A percentile compares a stretch with the other conserved stretches of the same genome.
Evolutionary conservation across 768 basidiomycete species (phyloP).

Genomic region (Lactarius evosmus): DNA sequence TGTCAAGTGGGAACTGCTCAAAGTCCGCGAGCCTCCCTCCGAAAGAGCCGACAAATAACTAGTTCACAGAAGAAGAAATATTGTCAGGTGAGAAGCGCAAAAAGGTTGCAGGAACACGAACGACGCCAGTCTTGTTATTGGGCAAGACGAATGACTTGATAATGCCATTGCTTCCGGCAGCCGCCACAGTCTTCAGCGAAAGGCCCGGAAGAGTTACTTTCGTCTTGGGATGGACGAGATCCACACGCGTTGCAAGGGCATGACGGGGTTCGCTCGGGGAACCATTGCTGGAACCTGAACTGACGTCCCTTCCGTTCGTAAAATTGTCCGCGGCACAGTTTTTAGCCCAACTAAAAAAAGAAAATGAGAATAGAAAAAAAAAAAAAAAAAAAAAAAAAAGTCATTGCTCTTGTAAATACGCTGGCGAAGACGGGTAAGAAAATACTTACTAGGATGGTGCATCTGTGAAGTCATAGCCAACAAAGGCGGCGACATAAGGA

Average conservation of each 20-base stretch:
- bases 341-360: constrained; percentile 46
- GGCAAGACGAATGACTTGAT: constrained; percentile 57
- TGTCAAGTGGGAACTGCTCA: constrained; percentile 50
- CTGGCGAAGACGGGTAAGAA: neutral
- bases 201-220: constrained; percentile 45
- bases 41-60: constrained; percentile 66
- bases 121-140: constrained; percentile 56
- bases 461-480: constrained; percentile 51
- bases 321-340: constrained; percentile 52
- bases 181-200: constrained; percentile 45
- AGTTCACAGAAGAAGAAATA: constrained; percentile 10
- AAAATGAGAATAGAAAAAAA: no score
- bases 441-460: constrained; percentile 46
- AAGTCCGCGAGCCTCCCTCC: constrained; percentile 48
- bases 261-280: constrained; percentile 33
- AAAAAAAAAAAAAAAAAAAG: neutral
- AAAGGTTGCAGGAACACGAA: constrained; percentile 33
- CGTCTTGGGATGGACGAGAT: constrained; percentile 26
- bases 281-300: constrained; percentile 16
- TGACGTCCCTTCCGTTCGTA: constrained; percentile 55
- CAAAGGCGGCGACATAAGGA: constrained; percentile 50
- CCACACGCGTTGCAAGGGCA: constrained; percentile 20
- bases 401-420: neutral
- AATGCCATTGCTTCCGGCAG: constrained; percentile 48
- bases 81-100: neutral